These are phyloP conservation scores for Passalora sequoiae DNA, from an alignment of 2,329 filamentous ascomycete genomes.

Conservation along the genomic window DNA sequence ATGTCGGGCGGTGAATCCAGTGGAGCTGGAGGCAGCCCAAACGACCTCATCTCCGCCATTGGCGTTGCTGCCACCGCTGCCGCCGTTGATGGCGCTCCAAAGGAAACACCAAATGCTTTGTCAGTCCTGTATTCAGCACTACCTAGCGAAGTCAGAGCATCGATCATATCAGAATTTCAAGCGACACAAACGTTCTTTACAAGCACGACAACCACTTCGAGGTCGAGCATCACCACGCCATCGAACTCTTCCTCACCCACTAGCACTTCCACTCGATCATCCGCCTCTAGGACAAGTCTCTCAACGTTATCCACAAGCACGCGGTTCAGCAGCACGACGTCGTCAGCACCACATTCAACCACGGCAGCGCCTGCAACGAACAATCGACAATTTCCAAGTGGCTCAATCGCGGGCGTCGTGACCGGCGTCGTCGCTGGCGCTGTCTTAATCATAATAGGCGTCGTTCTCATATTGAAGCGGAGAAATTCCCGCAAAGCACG, in stretches of 20 bases:
- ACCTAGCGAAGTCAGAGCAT: conserved; percentile 4
- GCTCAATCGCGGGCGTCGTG: conserved; percentile 19
- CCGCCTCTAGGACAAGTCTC: conserved; percentile 1
- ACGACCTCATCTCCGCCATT: conserved; percentile 3
- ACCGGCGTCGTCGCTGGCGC: conserved; percentile 20
- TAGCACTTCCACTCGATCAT: background rate
- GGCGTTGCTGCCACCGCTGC: conserved; percentile 6
- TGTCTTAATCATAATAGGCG: conserved; percentile 16
- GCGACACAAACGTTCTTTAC: background rate
- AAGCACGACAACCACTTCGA: background rate
- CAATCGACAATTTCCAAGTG: conserved; percentile 1
- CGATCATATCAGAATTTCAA: conserved; percentile 5
- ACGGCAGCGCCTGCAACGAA: conserved; percentile 5
- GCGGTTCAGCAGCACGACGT: conserved; percentile 2
- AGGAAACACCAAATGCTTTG: conserved; percentile 8
- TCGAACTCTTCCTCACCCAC: background rate
- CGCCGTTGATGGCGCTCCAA: background rate
- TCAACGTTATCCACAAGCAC: conserved; percentile 3
- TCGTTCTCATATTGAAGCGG: conserved; percentile 15
- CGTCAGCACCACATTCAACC: conserved; percentile 8
- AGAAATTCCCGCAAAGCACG: conserved; percentile 16
- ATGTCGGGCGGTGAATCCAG: background rate
- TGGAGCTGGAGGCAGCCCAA: conserved; percentile 5
- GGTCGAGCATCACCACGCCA: background rate
- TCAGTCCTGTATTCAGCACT: conserved; percentile 8